Evolutionary conservation across 225 moss, liverwort and hornwort species (phyloP), one percentile per base, ranked within the genome.

Genomic region (Marchantia paleacea): DNA sequence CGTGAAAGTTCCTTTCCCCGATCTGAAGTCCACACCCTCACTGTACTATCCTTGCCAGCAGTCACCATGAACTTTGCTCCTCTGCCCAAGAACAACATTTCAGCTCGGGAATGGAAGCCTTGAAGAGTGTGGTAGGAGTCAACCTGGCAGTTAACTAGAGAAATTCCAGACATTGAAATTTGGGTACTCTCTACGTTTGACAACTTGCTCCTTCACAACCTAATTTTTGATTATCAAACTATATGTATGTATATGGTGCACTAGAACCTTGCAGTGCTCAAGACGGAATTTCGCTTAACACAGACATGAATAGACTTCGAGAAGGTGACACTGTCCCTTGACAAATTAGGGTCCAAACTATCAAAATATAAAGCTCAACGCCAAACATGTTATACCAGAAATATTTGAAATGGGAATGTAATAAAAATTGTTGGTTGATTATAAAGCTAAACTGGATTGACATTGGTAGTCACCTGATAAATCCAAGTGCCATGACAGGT

Each of bases 1-100:
- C 91, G 85, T 60, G 93, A 94, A 26, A 91, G 71, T 75, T 91
- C 97, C 78, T 88, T 93, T 24, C 97, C 97, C 83, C 86, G 84
- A 69, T 94, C 87, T 12, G 91, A 82, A 57, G 82, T 89, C 97
- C 97, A 97, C 69, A 83, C 78, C 53, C 93, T 78, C 55, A 92
- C 57, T 24, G 97, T 94, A 63, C 91, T 90, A 87, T 97, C 97
- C 48, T 90, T 85, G 7, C 97, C 94, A 22, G 92, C 92, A 4
- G 94, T 97, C 0, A 93, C 86, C 72, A 97, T 83, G 0, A 94
- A 89, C 84, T 89, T 89, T 7, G 93, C 89, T 55, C 57, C 84
- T 64, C 97, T 97, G 83, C 78, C 79, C 69, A 90, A 52, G 60
- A 72, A 54, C 39, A 52, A 73, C 54, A 26, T 77, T 78, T 81